Conservation (phyloP, 371 early-diverging fungal species). For the Cokeromyces recurvatus region DNA sequence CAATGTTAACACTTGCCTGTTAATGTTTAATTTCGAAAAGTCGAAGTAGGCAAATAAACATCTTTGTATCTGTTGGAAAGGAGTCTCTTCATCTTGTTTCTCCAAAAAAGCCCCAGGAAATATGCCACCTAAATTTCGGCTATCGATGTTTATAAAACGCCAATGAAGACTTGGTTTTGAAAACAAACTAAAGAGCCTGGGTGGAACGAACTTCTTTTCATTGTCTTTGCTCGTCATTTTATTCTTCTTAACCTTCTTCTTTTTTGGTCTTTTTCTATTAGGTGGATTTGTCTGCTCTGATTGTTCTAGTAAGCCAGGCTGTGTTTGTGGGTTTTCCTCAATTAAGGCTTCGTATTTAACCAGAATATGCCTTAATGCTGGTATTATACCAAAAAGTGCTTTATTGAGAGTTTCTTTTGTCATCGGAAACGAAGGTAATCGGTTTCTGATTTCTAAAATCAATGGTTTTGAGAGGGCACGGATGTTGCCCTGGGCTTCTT, state of each 20-base stretch:
- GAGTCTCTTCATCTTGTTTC: background rate
- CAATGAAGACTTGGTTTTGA: background rate
- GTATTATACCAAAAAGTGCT: background rate
- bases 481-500: too few relatives aligned
- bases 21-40: background rate
- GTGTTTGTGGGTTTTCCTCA: background rate
- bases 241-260: too few relatives aligned
- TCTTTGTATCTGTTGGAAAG: background rate
- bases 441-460: background rate
- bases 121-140: too few relatives aligned
- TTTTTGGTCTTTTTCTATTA: too few relatives aligned
- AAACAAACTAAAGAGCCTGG: background rate
- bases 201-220: background rate
- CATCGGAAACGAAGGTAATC: background rate
- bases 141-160: background rate
- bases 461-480: too few relatives aligned
- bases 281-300: too few relatives aligned
- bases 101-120: background rate
- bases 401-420: background rate
- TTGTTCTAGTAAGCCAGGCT: background rate
- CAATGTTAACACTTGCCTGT: background rate
- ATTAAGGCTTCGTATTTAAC: background rate
- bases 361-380: background rate
- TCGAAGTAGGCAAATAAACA: background rate
- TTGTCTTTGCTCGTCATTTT: too few relatives aligned